Evolutionary conservation across 164 flowering plant genomes (phyloP).

Genomic region (Brasenia schreberi): DNA sequence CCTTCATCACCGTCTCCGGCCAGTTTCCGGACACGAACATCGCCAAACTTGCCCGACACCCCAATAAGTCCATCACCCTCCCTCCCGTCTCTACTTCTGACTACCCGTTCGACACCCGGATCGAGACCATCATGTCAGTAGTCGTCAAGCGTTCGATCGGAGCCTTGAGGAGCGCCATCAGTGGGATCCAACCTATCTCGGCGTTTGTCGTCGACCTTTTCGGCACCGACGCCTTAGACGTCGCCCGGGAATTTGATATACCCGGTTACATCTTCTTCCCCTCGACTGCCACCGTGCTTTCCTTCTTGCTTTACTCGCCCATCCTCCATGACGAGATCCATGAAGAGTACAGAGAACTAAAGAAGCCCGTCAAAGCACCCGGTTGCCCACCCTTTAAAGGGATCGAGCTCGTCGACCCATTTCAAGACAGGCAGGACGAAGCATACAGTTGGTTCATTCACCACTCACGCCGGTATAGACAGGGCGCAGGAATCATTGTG

Average conservation of each 20-base stretch:
- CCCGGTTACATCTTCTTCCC: constrained; percentile 28
- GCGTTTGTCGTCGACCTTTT: constrained; percentile 32
- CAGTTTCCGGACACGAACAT: constrained; percentile 4
- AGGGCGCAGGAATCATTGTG: constrained; percentile 18
- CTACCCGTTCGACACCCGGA: constrained; percentile 5
- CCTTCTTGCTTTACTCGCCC: constrained; percentile 17
- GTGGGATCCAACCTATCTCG: constrained; percentile 1
- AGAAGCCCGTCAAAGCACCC: constrained; percentile 18
- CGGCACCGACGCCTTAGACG: constrained; percentile 22
- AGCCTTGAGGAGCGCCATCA: neutral
- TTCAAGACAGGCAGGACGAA: constrained; percentile 17
- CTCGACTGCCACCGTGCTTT: constrained; percentile 18
- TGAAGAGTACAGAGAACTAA: constrained; percentile 17
- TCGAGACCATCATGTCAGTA: constrained; percentile 3
- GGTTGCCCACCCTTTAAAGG: constrained; percentile 23
- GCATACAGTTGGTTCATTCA: constrained; percentile 15
- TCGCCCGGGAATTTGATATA: constrained; percentile 21
- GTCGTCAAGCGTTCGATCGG: constrained; percentile 2
- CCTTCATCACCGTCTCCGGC: constrained; percentile 20
- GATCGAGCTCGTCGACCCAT: constrained; percentile 17
- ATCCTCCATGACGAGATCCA: constrained; percentile 14
- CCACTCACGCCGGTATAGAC: constrained; percentile 1
- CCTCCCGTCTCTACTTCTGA: constrained; percentile 18
- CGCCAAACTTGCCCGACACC: constrained; percentile 15
- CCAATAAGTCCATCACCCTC: constrained; percentile 10